Percentiles rank a stretch among this genome's conserved stretches.
Conservation (phyloP, 306 rosid genomes). For the Styphnolobium japonicum region DNA sequence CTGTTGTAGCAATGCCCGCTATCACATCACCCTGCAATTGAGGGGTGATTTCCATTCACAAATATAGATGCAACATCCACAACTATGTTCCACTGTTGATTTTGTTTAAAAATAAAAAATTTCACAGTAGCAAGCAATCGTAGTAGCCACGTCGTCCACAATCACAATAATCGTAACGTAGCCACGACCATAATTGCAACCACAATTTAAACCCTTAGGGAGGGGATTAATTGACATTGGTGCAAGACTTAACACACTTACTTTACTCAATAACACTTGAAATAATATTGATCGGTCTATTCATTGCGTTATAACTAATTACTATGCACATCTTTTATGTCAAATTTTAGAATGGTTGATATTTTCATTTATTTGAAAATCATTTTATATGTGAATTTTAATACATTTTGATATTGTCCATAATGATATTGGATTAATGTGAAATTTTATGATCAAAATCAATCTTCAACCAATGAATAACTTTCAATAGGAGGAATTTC, state of each 20-base stretch:
- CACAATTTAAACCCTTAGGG: too few relatives aligned
- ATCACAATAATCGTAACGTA: too few relatives aligned
- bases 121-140: too few relatives aligned
- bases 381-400: background rate
- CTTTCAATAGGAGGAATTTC: background rate
- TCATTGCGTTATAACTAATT: background rate
- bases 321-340: background rate
- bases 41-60: too few relatives aligned
- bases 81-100: too few relatives aligned
- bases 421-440: background rate
- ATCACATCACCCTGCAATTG: too few relatives aligned
- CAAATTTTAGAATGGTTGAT: background rate
- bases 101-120: too few relatives aligned
- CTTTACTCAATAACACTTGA: background rate
- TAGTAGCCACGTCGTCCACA: too few relatives aligned
- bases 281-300: background rate
- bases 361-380: background rate
- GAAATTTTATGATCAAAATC: background rate
- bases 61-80: too few relatives aligned
- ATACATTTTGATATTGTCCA: background rate
- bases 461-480: background rate
- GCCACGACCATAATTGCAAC: too few relatives aligned
- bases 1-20: too few relatives aligned
- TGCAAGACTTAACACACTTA: background rate
- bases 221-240: background rate